These are phyloP conservation scores for Paradendryphiella salina DNA, from an alignment of 2,329 filamentous ascomycete genomes.

Conservation along the genomic window DNA sequence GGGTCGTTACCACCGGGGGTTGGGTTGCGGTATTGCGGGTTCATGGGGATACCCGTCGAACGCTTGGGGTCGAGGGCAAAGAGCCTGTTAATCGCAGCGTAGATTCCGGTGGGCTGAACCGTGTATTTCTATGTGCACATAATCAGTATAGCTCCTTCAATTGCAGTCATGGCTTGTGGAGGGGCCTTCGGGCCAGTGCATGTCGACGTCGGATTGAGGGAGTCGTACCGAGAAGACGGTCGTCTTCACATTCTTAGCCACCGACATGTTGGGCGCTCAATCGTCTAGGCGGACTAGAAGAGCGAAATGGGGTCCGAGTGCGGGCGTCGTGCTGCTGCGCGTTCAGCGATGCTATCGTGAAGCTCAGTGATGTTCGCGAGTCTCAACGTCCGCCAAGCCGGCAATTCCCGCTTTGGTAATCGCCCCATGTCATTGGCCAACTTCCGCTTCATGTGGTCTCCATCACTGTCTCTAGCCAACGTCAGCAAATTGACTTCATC, in stretches of 20 bases:
- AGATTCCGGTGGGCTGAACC: slow-evolving; percentile 84
- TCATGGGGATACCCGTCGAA: slow-evolving; percentile 88
- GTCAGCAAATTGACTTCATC: too few relatives aligned
- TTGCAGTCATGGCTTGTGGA: slow-evolving; percentile 1
- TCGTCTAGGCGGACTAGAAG: slow-evolving; percentile 15
- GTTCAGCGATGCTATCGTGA: slow-evolving; percentile 22
- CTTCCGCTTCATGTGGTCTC: too few relatives aligned
- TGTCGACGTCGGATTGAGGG: slow-evolving; percentile 4
- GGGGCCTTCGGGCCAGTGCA: slow-evolving; percentile 12
- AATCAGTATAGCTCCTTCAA: slow-evolving; percentile 17
- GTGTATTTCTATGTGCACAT: slow-evolving; percentile 79
- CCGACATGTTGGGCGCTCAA: slow-evolving; percentile 33
- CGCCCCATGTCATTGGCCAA: slow-evolving; percentile 19
- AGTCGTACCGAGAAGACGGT: slow-evolving; percentile 35
- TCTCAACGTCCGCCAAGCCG: slow-evolving; percentile 32
- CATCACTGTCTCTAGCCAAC: too few relatives aligned
- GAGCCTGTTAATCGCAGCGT: slow-evolving; percentile 77
- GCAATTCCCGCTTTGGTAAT: slow-evolving; percentile 25
- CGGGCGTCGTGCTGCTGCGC: slow-evolving; percentile 19
- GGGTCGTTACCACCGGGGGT: slow-evolving; percentile 75
- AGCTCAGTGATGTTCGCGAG: slow-evolving; percentile 33
- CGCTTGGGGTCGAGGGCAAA: slow-evolving; percentile 84
- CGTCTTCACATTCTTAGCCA: slow-evolving; percentile 37
- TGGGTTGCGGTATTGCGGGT: slow-evolving; percentile 89
- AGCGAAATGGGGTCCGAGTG: slow-evolving; percentile 34